A percentile compares a stretch with the other conserved stretches of the same genome.
These are phyloP conservation scores for Spathaspora hagerdaliae DNA, from an alignment of 805 yeast genomes.

Conservation along the genomic window DNA sequence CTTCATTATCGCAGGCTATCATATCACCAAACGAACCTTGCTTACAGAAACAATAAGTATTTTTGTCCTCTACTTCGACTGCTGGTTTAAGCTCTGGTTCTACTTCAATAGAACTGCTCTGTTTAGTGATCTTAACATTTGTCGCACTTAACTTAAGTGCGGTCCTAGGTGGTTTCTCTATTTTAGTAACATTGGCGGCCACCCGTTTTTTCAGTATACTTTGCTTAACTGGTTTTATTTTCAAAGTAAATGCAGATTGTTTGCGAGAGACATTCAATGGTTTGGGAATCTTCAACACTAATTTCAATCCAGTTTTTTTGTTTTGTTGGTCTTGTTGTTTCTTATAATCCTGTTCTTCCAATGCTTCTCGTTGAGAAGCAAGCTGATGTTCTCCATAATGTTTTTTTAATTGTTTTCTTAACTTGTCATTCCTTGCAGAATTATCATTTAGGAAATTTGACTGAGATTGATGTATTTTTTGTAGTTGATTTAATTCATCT, in stretches of 20 bases:
- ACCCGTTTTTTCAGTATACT: no score
- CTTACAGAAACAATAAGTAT: conserved; percentile 81
- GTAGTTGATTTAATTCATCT: conserved; percentile 24
- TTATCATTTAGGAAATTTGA: conserved; percentile 5
- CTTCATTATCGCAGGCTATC: conserved; percentile 88
- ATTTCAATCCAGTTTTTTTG: conserved; percentile 10
- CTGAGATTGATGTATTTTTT: conserved; percentile 6
- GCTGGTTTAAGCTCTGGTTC: conserved; percentile 2
- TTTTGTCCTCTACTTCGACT: conserved; percentile 17
- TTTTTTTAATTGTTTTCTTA: conserved; percentile 25
- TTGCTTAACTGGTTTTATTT: not conserved
- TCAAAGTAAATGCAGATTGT: not conserved
- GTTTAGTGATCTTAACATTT: not conserved
- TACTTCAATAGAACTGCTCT: not conserved
- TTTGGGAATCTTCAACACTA: conserved; percentile 12
- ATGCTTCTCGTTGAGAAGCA: conserved; percentile 35
- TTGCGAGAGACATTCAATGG: not conserved
- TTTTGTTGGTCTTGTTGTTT: conserved; percentile 1
- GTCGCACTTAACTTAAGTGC: not conserved
- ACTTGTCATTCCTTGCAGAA: conserved; percentile 12
- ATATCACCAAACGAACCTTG: conserved; percentile 92
- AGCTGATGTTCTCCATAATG: conserved; percentile 36
- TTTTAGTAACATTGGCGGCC: not conserved
- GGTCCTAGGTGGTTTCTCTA: not conserved
- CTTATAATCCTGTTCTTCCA: conserved; percentile 21